Evolutionary conservation across 805 yeast species (phyloP).

Genomic region (Huiozyma naganishii): DNA sequence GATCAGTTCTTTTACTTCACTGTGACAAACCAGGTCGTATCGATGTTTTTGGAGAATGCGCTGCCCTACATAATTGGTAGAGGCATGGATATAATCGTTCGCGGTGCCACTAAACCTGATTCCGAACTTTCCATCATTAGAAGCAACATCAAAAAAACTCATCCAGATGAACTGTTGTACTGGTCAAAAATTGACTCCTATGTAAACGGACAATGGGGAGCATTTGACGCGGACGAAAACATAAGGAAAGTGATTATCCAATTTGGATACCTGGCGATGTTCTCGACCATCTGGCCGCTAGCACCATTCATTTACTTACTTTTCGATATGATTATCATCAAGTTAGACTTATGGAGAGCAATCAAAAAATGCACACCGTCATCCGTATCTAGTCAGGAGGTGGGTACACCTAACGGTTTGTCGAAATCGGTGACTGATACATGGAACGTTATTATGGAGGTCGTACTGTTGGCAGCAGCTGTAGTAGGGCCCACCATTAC

Average conservation of each 20-base stretch:
- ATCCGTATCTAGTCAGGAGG: constrained; percentile 1
- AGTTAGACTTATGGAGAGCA: constrained; percentile 25
- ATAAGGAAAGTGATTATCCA: constrained; percentile 60
- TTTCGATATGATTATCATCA: constrained; percentile 40
- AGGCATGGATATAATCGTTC: background rate
- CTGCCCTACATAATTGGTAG: constrained; percentile 43
- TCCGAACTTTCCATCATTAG: constrained; percentile 5
- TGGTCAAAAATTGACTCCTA: constrained; percentile 43
- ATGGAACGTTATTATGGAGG: constrained; percentile 59
- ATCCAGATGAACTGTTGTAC: constrained; percentile 42
- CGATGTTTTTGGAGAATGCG: constrained; percentile 43
- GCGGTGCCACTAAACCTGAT: constrained; percentile 3
- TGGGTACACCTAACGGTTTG: background rate
- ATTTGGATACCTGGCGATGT: constrained; percentile 70
- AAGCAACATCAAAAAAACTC: constrained; percentile 15
- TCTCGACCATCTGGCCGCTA: constrained; percentile 72
- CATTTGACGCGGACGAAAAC: constrained; percentile 44
- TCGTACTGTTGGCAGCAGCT: constrained; percentile 64
- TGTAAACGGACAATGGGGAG: constrained; percentile 13
- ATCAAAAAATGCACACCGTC: constrained; percentile 19
- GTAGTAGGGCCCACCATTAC: constrained; percentile 59
- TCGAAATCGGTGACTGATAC: constrained; percentile 34
- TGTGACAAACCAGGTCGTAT: constrained; percentile 76
- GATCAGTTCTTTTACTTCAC: constrained; percentile 69
- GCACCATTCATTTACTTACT: constrained; percentile 61